Evolutionary conservation across 176 grass and related monocot genomes (phyloP), one percentile per base, ranked within the genome.

Genomic region (Leersia perrieri): DNA sequence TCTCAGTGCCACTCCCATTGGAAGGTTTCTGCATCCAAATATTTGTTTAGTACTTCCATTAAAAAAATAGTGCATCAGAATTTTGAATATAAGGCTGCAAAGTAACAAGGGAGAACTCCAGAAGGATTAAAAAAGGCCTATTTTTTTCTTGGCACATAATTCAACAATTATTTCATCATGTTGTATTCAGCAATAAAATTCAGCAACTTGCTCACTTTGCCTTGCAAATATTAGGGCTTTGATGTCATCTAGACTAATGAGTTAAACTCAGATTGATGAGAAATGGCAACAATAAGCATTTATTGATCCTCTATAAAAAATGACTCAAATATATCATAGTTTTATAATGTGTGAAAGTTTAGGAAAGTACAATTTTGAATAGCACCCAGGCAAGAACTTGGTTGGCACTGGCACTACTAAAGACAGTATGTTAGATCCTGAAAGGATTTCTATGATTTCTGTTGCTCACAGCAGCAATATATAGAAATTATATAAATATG

Each of bases 21-120:
- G 67, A 49, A 82, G 31, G 62, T 82, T 75, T 70, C 85, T 87
- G 72, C 33, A 57, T 63, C 68, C 55, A 88, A 82, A 88, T 42
- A 72, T 28, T 58, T 66, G 11, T 65, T 82, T 32, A 87, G 33
- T 64, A 70, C 53, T 49, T 12, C 32, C 73, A 71, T 35, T 35
- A 65, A 39, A 82, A 35, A 25, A 40, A 66, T 4, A 30, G 72
- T 71, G 16, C 11, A 53, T 72, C 47, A 22, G 5, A 22, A 51
- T 51, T 51, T 51, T 75, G 10, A 78, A 64, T 31, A 53, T 58
- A 55, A 71, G 15, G 18, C 32, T 44, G 15, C n/a, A 66, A 78
- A 53, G 22, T 69, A 29, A 45, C 31, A 5, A 32, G 23, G 41
- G 65, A n/a, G 11, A 23, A 9, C 18, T 63, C 75, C 60, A 45